A percentile compares a stretch with the other conserved stretches of the same genome.
Evolutionary conservation across 1,284 basidiomycete genomes (phyloP).

Genomic region (Moniliella sp.): DNA sequence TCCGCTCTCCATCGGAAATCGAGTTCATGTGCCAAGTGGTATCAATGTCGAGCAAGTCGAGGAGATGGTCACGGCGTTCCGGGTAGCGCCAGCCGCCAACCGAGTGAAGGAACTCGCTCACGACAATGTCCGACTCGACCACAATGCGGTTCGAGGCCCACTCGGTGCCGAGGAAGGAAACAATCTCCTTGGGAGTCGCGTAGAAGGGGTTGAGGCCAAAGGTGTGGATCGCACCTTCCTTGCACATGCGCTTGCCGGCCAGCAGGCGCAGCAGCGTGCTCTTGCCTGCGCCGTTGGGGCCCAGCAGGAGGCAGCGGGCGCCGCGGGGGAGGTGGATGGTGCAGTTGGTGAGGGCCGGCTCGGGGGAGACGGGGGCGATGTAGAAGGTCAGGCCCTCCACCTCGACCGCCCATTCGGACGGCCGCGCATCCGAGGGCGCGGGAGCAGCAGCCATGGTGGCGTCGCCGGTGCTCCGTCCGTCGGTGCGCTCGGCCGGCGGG

Average conservation of each 20-base stretch:
- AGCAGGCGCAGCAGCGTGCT: conserved; percentile 81
- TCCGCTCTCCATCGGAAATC: conserved; percentile 84
- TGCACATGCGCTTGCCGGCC: conserved; percentile 50
- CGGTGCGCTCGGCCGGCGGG: too few species aligned
- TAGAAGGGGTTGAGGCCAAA: conserved; percentile 30
- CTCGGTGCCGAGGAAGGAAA: conserved; percentile 54
- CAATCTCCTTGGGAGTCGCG: conserved; percentile 18
- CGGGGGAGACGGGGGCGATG: conserved; percentile 10
- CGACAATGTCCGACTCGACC: conserved; percentile 43
- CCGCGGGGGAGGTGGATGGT: conserved; percentile 17
- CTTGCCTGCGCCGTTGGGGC: conserved; percentile 55
- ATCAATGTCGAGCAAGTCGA: conserved; percentile 83
- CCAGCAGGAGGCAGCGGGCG: conserved; percentile 26
- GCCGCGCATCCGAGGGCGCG: too few species aligned
- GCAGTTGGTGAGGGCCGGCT: conserved; percentile 11
- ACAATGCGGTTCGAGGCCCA: conserved; percentile 92
- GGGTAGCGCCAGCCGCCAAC: conserved; percentile 88
- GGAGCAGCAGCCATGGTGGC: too few species aligned
- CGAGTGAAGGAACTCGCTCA: conserved; percentile 51
- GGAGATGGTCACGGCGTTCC: conserved; percentile 57
- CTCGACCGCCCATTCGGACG: too few species aligned
- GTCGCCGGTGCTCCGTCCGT: too few species aligned
- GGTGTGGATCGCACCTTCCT: conserved; percentile 16
- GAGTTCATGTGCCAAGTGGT: conserved; percentile 52
- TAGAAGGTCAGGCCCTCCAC: conserved; percentile 22